Percentiles rank a stretch among this genome's conserved stretches.
Evolutionary conservation across 2,329 filamentous ascomycete species (phyloP).

Genomic region (Dryadomyces quercus-mongolicae): DNA sequence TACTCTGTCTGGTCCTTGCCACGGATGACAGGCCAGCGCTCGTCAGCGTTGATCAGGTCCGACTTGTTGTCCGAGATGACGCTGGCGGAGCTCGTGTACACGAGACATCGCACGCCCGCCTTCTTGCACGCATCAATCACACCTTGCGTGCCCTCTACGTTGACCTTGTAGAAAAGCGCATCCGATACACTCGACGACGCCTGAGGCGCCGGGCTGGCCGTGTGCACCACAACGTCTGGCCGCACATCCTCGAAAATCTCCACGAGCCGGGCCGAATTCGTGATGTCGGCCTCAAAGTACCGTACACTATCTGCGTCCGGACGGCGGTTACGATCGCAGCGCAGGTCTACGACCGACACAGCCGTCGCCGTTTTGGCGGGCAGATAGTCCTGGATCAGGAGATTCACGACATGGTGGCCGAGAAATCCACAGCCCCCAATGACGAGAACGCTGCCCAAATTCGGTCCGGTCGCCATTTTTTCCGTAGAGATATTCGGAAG

Average conservation of each 20-base stretch:
- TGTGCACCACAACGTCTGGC: slow-evolving; percentile 83
- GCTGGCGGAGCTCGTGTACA: slow-evolving; percentile 85
- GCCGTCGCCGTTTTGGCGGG: slow-evolving; percentile 23
- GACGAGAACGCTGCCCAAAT: slow-evolving; percentile 59
- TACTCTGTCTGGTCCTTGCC: slow-evolving; percentile 63
- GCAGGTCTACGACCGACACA: slow-evolving; percentile 62
- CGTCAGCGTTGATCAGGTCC: slow-evolving; percentile 75
- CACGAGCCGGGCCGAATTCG: slow-evolving; percentile 47
- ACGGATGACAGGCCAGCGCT: slow-evolving; percentile 65
- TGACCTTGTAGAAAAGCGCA: slow-evolving; percentile 65
- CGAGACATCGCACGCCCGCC: slow-evolving; percentile 64
- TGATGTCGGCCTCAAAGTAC: slow-evolving; percentile 72
- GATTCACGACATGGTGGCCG: slow-evolving; percentile 68
- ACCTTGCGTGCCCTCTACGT: slow-evolving; percentile 73
- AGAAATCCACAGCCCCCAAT: slow-evolving; percentile 79
- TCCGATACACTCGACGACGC: slow-evolving; percentile 40
- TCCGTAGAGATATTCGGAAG: not conserved
- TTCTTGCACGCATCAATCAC: slow-evolving; percentile 63
- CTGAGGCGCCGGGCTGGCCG: slow-evolving; percentile 58
- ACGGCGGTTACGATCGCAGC: slow-evolving; percentile 56
- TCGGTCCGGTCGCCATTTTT: slow-evolving; percentile 22
- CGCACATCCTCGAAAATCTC: slow-evolving; percentile 52
- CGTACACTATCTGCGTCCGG: slow-evolving; percentile 39
- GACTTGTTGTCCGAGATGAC: slow-evolving; percentile 71
- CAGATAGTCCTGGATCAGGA: slow-evolving; percentile 51